Conservation (phyloP, 2,329 filamentous ascomycete genomes). For the Xylaria multiplex region DNA sequence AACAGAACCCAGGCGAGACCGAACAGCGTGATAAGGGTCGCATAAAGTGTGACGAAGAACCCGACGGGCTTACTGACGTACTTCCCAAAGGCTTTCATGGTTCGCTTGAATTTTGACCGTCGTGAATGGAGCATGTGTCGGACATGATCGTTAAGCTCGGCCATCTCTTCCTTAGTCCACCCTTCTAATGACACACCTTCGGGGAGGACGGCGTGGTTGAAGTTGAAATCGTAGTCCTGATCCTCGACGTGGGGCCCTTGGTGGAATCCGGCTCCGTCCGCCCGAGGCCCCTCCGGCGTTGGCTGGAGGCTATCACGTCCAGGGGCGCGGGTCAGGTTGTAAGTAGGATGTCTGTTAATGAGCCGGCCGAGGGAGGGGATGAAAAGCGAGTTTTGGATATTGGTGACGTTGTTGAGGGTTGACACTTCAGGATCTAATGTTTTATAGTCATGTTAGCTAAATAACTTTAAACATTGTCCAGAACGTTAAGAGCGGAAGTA, state of each 20-base stretch:
- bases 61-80: constrained; percentile 81
- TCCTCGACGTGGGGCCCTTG: constrained; percentile 38
- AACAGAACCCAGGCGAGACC: constrained; percentile 92
- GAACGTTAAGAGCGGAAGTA: neutral
- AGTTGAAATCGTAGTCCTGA: constrained; percentile 71
- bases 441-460: neutral
- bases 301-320: constrained; percentile 10
- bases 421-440: constrained; percentile 80
- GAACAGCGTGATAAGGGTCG: constrained; percentile 83
- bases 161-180: constrained; percentile 79
- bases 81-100: constrained; percentile 81
- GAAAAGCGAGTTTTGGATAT: constrained; percentile 90
- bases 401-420: constrained; percentile 84
- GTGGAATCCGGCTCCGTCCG: constrained; percentile 36
- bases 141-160: constrained; percentile 84
- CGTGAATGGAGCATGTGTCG: constrained; percentile 87
- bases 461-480: neutral
- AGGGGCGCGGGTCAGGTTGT: constrained; percentile 69
- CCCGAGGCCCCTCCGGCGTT: constrained; percentile 5
- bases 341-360: constrained; percentile 81
- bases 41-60: constrained; percentile 85
- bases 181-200: constrained; percentile 76
- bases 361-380: constrained; percentile 80
- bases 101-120: constrained; percentile 80
- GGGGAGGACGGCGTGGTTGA: constrained; percentile 77